Evolutionary conservation across 306 rosid species (phyloP).

Genomic region (Castanea sativa): DNA sequence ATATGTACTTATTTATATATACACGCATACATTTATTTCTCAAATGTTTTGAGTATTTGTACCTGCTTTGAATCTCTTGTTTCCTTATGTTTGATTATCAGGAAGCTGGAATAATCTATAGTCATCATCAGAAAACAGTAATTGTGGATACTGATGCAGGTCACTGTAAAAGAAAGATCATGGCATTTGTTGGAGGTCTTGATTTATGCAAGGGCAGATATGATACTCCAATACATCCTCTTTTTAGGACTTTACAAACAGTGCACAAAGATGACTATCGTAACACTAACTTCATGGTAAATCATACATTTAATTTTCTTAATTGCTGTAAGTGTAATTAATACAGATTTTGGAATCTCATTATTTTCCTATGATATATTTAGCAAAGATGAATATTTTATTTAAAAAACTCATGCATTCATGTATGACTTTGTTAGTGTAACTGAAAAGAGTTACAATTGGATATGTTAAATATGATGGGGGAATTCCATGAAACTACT

Average conservation of each 20-base stretch:
- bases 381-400: background rate
- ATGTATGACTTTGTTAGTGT: background rate
- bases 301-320: conserved; percentile 11
- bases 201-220: conserved; percentile 83
- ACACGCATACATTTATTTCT: background rate
- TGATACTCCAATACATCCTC: conserved; percentile 68
- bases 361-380: background rate
- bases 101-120: conserved; percentile 90
- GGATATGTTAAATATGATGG: no score
- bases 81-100: conserved; percentile 21
- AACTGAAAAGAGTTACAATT: background rate
- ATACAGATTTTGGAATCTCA: background rate
- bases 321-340: background rate
- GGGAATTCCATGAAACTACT: no score
- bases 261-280: conserved; percentile 70
- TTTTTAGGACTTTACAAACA: conserved; percentile 64
- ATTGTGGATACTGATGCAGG: conserved; percentile 91
- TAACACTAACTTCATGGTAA: conserved; percentile 72
- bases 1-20: background rate
- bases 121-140: conserved; percentile 94
- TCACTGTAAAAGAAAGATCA: conserved; percentile 60
- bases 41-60: background rate
- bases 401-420: background rate
- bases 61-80: conserved; percentile 7
- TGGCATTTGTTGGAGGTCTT: conserved; percentile 91